Conservation (phyloP, 2,329 filamentous ascomycete genomes). For the Scorias spongiosa region DNA sequence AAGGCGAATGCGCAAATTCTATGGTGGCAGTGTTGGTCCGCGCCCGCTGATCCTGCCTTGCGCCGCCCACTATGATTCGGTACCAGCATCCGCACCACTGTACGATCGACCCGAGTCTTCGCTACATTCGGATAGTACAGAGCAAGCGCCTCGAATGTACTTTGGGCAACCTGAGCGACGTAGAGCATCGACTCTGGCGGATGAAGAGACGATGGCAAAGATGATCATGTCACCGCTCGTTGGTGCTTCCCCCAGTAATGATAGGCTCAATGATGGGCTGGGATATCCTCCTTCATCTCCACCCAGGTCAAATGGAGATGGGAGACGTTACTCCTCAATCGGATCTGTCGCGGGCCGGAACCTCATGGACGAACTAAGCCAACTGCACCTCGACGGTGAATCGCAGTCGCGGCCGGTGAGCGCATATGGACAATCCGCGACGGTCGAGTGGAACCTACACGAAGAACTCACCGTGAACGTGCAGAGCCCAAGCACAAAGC, state of each 20-base stretch:
- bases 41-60: slow-evolving; percentile 21
- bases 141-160: not conserved
- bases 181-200: slow-evolving; percentile 9
- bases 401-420: not conserved
- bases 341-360: slow-evolving; percentile 16
- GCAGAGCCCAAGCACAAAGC: not conserved
- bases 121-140: slow-evolving; percentile 2
- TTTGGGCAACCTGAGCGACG: slow-evolving; percentile 3
- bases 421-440: not conserved
- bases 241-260: not conserved
- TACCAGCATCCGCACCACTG: slow-evolving; percentile 14
- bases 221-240: slow-evolving; percentile 3
- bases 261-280: not conserved
- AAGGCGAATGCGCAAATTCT: slow-evolving; percentile 21
- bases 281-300: not conserved
- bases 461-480: not conserved
- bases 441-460: not conserved
- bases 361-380: slow-evolving; percentile 20
- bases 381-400: slow-evolving; percentile 6
- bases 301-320: slow-evolving; percentile 3
- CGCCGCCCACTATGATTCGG: slow-evolving; percentile 14
- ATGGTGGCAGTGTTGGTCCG: slow-evolving; percentile 18
- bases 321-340: slow-evolving; percentile 11
- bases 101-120: slow-evolving; percentile 11
- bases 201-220: slow-evolving; percentile 4